phyloP scores from a whole-genome alignment of 192 early-diverging fungal genomes.

The Oehlia diaphana region DNA sequence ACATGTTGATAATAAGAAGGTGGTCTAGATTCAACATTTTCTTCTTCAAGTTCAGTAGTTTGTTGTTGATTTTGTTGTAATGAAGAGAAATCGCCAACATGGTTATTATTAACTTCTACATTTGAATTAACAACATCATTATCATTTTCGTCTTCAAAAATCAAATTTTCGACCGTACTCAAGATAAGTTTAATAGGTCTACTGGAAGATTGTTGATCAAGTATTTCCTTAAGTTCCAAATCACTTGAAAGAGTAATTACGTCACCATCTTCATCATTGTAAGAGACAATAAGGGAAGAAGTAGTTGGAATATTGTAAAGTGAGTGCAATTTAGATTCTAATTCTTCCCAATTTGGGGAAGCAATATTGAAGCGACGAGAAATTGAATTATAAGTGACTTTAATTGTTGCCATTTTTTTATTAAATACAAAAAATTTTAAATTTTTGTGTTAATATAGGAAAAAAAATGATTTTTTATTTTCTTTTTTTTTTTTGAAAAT shows the following conservation, averaged over 20 bases:
- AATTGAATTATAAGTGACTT: constrained; percentile 15
- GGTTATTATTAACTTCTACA: background rate
- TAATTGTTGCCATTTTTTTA: constrained; percentile 19
- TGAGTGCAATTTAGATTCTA: background rate
- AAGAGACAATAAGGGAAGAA: background rate
- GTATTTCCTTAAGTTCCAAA: constrained; percentile 6
- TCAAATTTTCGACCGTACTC: background rate
- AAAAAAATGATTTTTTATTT: background rate
- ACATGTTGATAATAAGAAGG: constrained; percentile 1
- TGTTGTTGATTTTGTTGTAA: background rate
- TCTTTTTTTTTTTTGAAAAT: background rate
- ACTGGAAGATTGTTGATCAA: background rate
- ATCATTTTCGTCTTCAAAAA: background rate
- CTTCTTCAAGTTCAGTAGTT: background rate
- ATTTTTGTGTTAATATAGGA: too few species aligned
- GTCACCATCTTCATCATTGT: constrained; percentile 23
- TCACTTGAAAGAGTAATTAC: constrained; percentile 17
- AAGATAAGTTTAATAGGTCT: background rate
- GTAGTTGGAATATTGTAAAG: constrained; percentile 12
- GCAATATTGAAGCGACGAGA: background rate
- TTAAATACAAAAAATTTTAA: background rate
- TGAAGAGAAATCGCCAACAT: background rate
- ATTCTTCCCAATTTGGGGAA: background rate
- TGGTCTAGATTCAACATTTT: background rate
- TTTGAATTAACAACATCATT: background rate